phyloP scores from a whole-genome alignment of 176 grass and related monocot species.

The Musa acuminata region DNA sequence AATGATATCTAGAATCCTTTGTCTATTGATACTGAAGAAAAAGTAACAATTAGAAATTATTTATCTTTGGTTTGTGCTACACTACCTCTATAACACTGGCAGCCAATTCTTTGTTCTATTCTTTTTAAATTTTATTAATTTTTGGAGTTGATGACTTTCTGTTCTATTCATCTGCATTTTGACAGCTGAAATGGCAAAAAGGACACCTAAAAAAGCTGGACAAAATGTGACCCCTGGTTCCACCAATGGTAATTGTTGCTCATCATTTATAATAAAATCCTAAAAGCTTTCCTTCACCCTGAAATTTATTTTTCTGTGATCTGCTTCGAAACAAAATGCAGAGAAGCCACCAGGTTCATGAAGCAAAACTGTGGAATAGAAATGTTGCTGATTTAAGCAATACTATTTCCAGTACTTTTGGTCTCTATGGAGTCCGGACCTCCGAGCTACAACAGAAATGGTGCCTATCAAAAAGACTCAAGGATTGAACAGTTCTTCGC shows the following conservation, averaged over 20 bases:
- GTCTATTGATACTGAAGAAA: too few species aligned
- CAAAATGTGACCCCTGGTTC: background rate
- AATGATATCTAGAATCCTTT: too few species aligned
- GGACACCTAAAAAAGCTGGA: constrained; percentile 7
- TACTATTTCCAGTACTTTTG: too few species aligned
- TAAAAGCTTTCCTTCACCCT: background rate
- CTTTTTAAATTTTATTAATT: background rate
- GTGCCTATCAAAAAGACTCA: too few species aligned
- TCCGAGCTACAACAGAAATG: too few species aligned
- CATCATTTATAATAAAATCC: background rate
- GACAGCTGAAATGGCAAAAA: constrained; percentile 1
- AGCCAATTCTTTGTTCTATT: background rate
- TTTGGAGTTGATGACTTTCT: background rate
- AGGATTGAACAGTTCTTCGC: too few species aligned
- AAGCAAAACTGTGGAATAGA: background rate
- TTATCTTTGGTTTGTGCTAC: too few species aligned
- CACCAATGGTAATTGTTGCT: constrained; percentile 15
- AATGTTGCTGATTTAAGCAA: too few species aligned
- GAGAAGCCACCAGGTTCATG: background rate
- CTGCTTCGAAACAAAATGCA: background rate
- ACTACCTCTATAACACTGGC: background rate
- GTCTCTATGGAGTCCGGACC: too few species aligned
- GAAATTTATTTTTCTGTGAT: background rate
- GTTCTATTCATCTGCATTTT: background rate
- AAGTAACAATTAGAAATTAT: too few species aligned